phyloP scores from a whole-genome alignment of 441 rosid genomes.

The Metrosideros polymorpha region DNA sequence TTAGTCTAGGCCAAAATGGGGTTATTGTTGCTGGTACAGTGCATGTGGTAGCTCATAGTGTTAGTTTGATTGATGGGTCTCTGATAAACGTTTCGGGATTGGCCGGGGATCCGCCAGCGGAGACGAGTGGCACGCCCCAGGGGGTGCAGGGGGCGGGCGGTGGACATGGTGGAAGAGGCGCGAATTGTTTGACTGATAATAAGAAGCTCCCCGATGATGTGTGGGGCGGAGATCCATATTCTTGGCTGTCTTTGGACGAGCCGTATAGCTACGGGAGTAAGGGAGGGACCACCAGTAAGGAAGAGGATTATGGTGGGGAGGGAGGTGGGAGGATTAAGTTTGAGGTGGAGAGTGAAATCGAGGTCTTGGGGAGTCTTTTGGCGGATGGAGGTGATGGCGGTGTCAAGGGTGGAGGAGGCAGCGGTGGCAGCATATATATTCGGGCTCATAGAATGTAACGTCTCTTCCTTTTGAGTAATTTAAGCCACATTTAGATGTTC shows the following conservation, averaged over 20 bases:
- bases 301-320: slow-evolving; percentile 52
- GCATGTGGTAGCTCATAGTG: slow-evolving; percentile 31
- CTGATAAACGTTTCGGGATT: slow-evolving; percentile 49
- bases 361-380: slow-evolving; percentile 61
- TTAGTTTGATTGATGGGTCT: slow-evolving; percentile 27
- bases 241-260: slow-evolving; percentile 54
- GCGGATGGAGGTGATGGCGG: slow-evolving; percentile 92
- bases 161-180: slow-evolving; percentile 74
- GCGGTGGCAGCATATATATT: slow-evolving; percentile 85
- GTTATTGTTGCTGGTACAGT: slow-evolving; percentile 36
- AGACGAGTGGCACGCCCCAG: slow-evolving; percentile 66
- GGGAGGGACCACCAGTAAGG: slow-evolving; percentile 63
- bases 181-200: slow-evolving; percentile 49
- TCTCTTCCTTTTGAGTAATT: neutral
- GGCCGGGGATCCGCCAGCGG: slow-evolving; percentile 54
- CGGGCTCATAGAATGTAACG: slow-evolving; percentile 74
- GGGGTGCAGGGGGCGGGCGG: slow-evolving; percentile 64
- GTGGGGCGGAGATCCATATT: slow-evolving; percentile 76
- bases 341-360: slow-evolving; percentile 21
- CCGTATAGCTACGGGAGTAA: slow-evolving; percentile 75
- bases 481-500: neutral
- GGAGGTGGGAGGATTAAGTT: slow-evolving; percentile 67
- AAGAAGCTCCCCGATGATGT: slow-evolving; percentile 55
- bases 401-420: slow-evolving; percentile 92
- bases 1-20: slow-evolving; percentile 29